Evolutionary conservation across 1,139 yeast genomes (phyloP), one percentile per base, ranked within the genome.

Genomic region (Casaregolazyma lundiana): DNA sequence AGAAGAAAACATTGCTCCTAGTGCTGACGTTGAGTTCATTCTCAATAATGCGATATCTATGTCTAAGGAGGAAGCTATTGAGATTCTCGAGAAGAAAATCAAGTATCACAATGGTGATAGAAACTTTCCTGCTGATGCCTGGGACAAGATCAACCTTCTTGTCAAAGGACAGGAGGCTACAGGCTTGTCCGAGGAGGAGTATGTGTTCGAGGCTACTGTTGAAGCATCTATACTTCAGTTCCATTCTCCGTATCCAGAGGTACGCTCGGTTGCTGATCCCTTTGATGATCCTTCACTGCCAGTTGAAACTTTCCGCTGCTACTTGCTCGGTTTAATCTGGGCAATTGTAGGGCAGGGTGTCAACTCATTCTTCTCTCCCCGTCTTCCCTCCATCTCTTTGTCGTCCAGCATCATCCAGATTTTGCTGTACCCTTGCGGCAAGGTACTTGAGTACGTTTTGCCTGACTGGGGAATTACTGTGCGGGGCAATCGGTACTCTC

Each of bases 241-340:
- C 58, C 76, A 73, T 60, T 79, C 84, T 1, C 83, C 84, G 1
- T 81, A 81, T 59, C 78, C 77, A 2, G 78, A 75, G 54, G 76
- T 76, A 11, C 63, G 79, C 45, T 64, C 79, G 2, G 72, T 73
- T 15, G 62, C 73, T 35, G 69, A 68, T 37, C 76, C 78, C 13
- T 63, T 51, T 13, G 52, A 50, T 35, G 49, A 45, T 54, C 73
- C 75, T 1, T 56, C 56, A 1, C 60, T 70, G 26, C 75, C 77
- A 2, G 69, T 72, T 50, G 85, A 81, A 60, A 79, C 85, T 2
- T 54, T 76, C 41, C 70, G 85, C 60, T 76, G 78, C 4, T 81
- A 81, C 57, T 49, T 74, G 26, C 58, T 80, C 20, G 85, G 80
- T 4, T 55, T 76, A 15, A 52, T 80, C 38, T 81, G 84, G 84